Evolutionary conservation across 768 basidiomycete genomes (phyloP).

Genomic region (Trametes coccinea): DNA sequence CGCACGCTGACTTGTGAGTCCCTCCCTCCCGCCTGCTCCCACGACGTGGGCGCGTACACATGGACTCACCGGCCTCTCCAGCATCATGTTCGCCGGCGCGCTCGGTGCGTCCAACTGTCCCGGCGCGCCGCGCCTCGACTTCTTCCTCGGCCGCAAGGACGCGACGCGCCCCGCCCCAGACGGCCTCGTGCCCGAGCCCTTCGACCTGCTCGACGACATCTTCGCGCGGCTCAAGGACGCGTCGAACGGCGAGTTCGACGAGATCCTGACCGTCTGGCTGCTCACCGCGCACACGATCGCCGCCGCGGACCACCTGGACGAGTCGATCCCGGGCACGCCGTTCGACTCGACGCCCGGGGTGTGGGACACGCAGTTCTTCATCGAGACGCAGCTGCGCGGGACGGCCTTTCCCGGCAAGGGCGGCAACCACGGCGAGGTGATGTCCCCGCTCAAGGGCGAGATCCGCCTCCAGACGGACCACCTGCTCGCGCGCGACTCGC

Average conservation of each 20-base stretch:
- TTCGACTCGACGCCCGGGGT: conserved; percentile 30
- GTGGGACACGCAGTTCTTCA: conserved; percentile 34
- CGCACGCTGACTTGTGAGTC: conserved; percentile 50
- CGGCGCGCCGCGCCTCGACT: conserved; percentile 40
- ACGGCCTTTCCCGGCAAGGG: conserved; percentile 29
- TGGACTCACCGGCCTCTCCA: background rate
- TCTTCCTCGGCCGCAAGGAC: conserved; percentile 34
- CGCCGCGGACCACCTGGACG: conserved; percentile 28
- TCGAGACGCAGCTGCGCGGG: conserved; percentile 30
- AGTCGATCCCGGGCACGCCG: conserved; percentile 26
- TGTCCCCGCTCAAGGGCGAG: conserved; percentile 33
- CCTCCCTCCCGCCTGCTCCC: no score
- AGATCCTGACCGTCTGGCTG: conserved; percentile 23
- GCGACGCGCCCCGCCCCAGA: conserved; percentile 15
- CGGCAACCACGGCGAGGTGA: conserved; percentile 27
- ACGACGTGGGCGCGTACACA: no score
- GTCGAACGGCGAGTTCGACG: conserved; percentile 17
- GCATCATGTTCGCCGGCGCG: conserved; percentile 39
- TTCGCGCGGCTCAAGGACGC: conserved; percentile 24
- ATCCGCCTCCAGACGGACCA: conserved; percentile 37
- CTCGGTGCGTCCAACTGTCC: conserved; percentile 41
- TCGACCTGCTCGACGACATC: conserved; percentile 25
- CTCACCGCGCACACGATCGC: conserved; percentile 27
- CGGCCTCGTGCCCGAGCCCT: conserved; percentile 15
- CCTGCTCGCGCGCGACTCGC: conserved; percentile 33